Evolutionary conservation across 192 early-diverging fungal genomes (phyloP).

Genomic region (Diversispora eburnea): DNA sequence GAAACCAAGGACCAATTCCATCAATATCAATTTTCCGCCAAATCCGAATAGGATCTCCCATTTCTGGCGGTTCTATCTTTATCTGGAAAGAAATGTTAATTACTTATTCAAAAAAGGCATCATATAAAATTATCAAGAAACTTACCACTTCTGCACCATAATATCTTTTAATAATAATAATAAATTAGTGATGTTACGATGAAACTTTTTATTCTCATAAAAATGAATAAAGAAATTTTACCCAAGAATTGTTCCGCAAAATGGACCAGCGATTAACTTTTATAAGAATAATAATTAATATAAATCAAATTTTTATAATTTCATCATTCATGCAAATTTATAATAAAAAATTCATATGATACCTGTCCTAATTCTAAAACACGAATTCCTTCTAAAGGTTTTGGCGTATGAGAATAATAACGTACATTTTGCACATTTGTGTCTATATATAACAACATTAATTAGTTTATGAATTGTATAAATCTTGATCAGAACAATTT

Average conservation of each 20-base stretch:
- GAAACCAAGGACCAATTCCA: conserved; percentile 45
- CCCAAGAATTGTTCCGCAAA: conserved; percentile 50
- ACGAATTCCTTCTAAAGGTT: conserved; percentile 40
- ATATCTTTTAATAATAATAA: conserved; percentile 26
- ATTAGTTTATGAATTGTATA: no score
- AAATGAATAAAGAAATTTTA: conserved; percentile 10
- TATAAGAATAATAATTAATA: neutral
- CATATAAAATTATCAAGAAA: neutral
- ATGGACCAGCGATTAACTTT: conserved; percentile 49
- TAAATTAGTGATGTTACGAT: no score
- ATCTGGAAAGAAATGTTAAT: conserved; percentile 27
- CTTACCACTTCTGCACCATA: conserved; percentile 49
- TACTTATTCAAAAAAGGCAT: neutral
- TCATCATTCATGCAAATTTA: neutral
- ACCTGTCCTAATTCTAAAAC: conserved; percentile 47
- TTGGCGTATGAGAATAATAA: conserved; percentile 1
- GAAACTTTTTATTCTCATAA: neutral
- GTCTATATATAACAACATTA: no score
- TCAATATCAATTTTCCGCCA: conserved; percentile 48
- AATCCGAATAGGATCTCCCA: conserved; percentile 43
- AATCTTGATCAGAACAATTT: no score
- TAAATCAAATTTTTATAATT: neutral
- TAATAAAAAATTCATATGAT: neutral
- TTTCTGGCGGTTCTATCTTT: conserved; percentile 46
- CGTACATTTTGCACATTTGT: neutral